phyloP scores from a whole-genome alignment of 2,329 filamentous ascomycete species.

The Pestalotiopsis sp. region DNA sequence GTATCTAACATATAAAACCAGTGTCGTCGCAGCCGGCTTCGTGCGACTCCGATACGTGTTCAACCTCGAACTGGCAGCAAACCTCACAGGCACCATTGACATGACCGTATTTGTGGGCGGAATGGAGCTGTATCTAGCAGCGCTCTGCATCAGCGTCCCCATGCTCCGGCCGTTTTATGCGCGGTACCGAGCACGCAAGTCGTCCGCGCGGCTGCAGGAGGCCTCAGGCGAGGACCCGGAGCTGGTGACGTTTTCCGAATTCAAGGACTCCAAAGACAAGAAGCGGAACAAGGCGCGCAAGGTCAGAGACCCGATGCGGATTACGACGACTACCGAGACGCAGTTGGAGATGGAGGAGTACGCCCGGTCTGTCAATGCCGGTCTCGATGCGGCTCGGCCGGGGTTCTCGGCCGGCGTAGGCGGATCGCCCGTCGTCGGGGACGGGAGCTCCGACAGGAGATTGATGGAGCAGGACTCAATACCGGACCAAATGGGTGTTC shows the following conservation, averaged over 20 bases:
- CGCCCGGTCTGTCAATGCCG: background rate
- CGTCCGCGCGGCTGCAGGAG: background rate
- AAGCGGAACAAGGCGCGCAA: background rate
- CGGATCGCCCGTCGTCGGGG: background rate
- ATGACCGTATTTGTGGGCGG: constrained; percentile 11
- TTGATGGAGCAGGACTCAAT: background rate
- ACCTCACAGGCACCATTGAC: constrained; percentile 1
- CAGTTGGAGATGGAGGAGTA: background rate
- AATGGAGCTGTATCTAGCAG: constrained; percentile 7
- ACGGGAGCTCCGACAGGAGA: background rate
- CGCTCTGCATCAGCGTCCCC: constrained; percentile 11
- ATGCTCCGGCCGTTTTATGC: constrained; percentile 10
- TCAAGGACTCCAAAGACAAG: background rate
- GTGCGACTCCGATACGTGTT: background rate
- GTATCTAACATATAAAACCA: background rate
- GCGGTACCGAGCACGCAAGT: background rate
- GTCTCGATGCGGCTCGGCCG: background rate
- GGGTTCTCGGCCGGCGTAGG: background rate
- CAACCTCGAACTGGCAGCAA: background rate
- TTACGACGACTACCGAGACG: background rate
- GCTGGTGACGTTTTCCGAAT: background rate
- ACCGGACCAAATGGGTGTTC: background rate
- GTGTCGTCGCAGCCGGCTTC: background rate
- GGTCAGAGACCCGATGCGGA: background rate
- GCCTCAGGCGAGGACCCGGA: background rate